Evolutionary conservation across 2,329 filamentous ascomycete species (phyloP).

Genomic region (Raffaelea ambrosiae): DNA sequence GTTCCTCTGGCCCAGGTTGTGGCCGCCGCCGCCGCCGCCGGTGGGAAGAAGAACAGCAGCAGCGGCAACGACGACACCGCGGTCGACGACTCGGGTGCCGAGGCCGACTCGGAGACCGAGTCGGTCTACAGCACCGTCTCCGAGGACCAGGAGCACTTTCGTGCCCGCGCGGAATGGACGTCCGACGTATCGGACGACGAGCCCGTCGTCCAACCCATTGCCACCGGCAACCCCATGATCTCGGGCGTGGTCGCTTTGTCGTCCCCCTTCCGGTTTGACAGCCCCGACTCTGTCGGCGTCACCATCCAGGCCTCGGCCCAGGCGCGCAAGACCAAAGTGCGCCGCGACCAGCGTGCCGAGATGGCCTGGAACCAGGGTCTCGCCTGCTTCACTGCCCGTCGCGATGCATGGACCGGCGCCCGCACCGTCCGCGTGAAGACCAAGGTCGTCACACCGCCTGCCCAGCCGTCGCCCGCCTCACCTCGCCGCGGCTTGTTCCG

Average conservation of each 20-base stretch:
- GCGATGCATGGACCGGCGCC: constrained; percentile 82
- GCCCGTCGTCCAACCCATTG: constrained; percentile 11
- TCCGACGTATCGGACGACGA: constrained; percentile 49
- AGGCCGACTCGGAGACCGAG: constrained; percentile 33
- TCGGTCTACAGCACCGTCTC: constrained; percentile 51
- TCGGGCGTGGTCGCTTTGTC: constrained; percentile 15
- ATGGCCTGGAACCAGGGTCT: constrained; percentile 74
- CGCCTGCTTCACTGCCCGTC: constrained; percentile 65
- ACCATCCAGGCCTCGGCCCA: constrained; percentile 31
- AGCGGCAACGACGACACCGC: background rate
- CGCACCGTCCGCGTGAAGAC: constrained; percentile 46
- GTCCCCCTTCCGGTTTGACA: constrained; percentile 44
- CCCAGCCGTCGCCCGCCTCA: constrained; percentile 31
- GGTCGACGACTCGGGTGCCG: constrained; percentile 22
- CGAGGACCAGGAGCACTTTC: constrained; percentile 43
- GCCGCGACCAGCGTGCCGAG: constrained; percentile 53
- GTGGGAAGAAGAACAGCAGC: too few species aligned
- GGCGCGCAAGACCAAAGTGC: constrained; percentile 45
- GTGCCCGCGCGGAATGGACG: constrained; percentile 44
- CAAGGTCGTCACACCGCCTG: constrained; percentile 28
- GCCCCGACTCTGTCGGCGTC: constrained; percentile 35
- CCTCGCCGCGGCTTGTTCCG: constrained; percentile 43
- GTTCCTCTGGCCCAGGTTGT: background rate
- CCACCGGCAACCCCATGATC: background rate
- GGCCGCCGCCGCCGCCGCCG: background rate